A percentile compares a stretch with the other conserved stretches of the same genome.
Evolutionary conservation across 805 yeast species (phyloP).

Genomic region (Tetrapisispora taiwanensis): DNA sequence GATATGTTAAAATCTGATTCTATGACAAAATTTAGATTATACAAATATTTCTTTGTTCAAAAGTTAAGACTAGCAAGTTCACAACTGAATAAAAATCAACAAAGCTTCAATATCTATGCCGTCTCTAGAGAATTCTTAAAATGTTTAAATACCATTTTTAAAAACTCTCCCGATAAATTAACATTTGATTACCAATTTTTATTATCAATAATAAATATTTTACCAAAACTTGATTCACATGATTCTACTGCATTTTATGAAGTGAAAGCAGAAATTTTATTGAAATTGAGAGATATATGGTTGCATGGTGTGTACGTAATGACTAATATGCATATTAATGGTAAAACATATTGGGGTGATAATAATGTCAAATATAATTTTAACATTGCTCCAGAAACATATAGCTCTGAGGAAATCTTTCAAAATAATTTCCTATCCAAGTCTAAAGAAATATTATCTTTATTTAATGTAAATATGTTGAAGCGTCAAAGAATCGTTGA

Average conservation of each 20-base stretch:
- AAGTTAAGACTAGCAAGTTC: slow-evolving; percentile 14
- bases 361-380: slow-evolving; percentile 6
- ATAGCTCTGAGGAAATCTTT: slow-evolving; percentile 12
- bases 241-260: slow-evolving; percentile 10
- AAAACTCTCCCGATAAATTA: slow-evolving; percentile 8
- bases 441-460: slow-evolving; percentile 35
- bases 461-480: slow-evolving; percentile 12
- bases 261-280: slow-evolving; percentile 34
- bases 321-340: slow-evolving; percentile 10
- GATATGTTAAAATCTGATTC: slow-evolving; percentile 9
- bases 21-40: slow-evolving; percentile 13
- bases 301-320: slow-evolving; percentile 16
- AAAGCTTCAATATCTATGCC: neutral
- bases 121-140: slow-evolving; percentile 8
- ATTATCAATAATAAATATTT: slow-evolving; percentile 8
- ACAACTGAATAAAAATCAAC: slow-evolving; percentile 1
- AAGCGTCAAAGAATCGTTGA: slow-evolving; percentile 57
- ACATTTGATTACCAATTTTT: slow-evolving; percentile 18
- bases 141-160: slow-evolving; percentile 8
- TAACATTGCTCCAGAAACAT: slow-evolving; percentile 10
- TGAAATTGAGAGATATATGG: slow-evolving; percentile 33
- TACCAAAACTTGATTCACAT: slow-evolving; percentile 4
- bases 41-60: slow-evolving; percentile 17
- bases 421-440: slow-evolving; percentile 36
- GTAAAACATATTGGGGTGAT: slow-evolving; percentile 7